Evolutionary conservation across 2,329 filamentous ascomycete genomes (phyloP).

Genomic region (Aspergillus fructus): DNA sequence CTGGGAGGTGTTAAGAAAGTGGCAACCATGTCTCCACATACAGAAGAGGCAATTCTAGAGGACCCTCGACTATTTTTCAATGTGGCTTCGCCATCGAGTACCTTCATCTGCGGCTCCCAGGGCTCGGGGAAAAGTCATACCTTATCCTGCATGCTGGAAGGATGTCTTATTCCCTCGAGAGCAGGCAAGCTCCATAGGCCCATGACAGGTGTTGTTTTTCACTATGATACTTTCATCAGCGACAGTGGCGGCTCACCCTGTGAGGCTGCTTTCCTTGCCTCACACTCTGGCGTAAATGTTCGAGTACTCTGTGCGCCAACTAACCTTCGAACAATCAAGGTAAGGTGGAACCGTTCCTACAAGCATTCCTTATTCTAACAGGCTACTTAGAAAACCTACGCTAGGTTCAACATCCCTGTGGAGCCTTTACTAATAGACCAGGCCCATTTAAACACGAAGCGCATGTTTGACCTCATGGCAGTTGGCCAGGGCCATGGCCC

Average conservation of each 20-base stretch:
- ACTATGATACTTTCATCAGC: slow-evolving; percentile 60
- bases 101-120: slow-evolving; percentile 60
- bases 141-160: slow-evolving; percentile 47
- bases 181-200: slow-evolving; percentile 34
- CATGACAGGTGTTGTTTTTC: slow-evolving; percentile 63
- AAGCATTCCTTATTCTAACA: neutral
- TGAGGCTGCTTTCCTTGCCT: slow-evolving; percentile 59
- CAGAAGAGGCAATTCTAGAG: neutral
- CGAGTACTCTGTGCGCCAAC: slow-evolving; percentile 57
- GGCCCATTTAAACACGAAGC: slow-evolving; percentile 54
- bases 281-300: slow-evolving; percentile 46
- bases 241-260: slow-evolving; percentile 53
- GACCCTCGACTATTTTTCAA: slow-evolving; percentile 21
- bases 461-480: slow-evolving; percentile 63
- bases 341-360: neutral
- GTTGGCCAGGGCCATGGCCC: slow-evolving; percentile 47
- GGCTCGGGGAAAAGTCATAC: slow-evolving; percentile 54
- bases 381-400: slow-evolving; percentile 36
- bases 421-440: slow-evolving; percentile 54
- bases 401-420: slow-evolving; percentile 47
- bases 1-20: no score
- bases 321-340: slow-evolving; percentile 38
- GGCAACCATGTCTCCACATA: no score
- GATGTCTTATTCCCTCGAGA: slow-evolving; percentile 51
- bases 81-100: slow-evolving; percentile 19